These are phyloP conservation scores for Crotalaria pallida DNA, from an alignment of 306 rosid species.

Conservation along the genomic window DNA sequence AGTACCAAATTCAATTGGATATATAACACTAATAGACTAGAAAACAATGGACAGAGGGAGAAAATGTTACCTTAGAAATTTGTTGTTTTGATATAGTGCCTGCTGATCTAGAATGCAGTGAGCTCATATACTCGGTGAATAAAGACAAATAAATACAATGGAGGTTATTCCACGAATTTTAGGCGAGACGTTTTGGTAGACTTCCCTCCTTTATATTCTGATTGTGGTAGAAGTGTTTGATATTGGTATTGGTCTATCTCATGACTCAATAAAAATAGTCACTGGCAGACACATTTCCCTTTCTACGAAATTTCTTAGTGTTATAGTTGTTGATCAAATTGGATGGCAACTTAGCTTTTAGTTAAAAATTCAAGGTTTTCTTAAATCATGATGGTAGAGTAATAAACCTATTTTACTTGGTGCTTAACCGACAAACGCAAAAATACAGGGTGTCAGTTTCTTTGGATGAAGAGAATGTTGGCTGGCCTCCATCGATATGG, in stretches of 20 bases:
- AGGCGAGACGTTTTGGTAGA: background rate
- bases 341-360: no score
- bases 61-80: constrained; percentile 2
- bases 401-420: background rate
- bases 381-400: background rate
- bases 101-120: background rate
- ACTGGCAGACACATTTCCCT: no score
- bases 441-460: background rate
- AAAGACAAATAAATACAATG: background rate
- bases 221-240: background rate
- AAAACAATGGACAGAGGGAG: background rate
- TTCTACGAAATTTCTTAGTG: no score
- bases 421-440: background rate
- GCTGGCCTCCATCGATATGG: background rate
- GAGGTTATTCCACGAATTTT: background rate
- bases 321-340: no score
- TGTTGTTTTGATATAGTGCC: background rate
- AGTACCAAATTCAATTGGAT: background rate
- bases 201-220: background rate
- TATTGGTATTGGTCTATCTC: background rate
- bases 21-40: background rate
- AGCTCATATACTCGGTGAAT: background rate
- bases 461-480: background rate
- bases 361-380: no score
- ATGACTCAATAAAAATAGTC: background rate